Evolutionary conservation across 306 rosid species (phyloP), one percentile per base, ranked within the genome.

Genomic region (Acacia crassicarpa): DNA sequence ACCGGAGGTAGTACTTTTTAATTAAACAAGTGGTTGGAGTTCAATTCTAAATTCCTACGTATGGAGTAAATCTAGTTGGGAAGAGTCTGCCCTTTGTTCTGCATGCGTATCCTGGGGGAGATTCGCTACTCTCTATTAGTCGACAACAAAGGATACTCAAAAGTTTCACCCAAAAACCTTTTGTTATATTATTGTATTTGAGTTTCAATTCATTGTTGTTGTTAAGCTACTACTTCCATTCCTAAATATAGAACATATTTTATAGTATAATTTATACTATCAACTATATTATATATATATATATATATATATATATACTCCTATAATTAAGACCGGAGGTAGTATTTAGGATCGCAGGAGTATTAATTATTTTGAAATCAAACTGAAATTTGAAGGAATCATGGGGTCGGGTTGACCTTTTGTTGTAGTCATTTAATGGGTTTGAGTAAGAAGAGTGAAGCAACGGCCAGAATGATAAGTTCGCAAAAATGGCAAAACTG

Each of bases 371-470:
- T 54, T 54, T 54, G 61, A 54, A 53, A 54, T 54, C 6, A 20
- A 54, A 20, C 22, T 54, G 14, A 56, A n/a, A 56, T 20, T n/a
- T 82, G 80, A 82, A 78, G 92, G 91, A 85, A 75, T 87, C 78
- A 48, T 84, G 85, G 86, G 68, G 68, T 43, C 54, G 91, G 84
- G 90, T 92, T 90, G 97, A 90, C 91, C 88, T 77, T 77, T 62
- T 77, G 38, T 13, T 58, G 30, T 71, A 53, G 33, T 82, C 87
- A 82, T 86, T 89, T 65, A 76, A 88, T 89, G 82, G 85, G 59
- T n/a, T 67, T 41, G 30, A 53, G 68, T 45, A 12, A 65, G 58
- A 49, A 30, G 38, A 61, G 15, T 30, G 68, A 63, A 63, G 38
- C 19, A 62, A 62, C 5, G 14, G 3, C 16, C 11, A 17, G 61